These are phyloP conservation scores for Trypanosoma grayi DNA, from an alignment of 208 protist genomes.

Conservation along the genomic window DNA sequence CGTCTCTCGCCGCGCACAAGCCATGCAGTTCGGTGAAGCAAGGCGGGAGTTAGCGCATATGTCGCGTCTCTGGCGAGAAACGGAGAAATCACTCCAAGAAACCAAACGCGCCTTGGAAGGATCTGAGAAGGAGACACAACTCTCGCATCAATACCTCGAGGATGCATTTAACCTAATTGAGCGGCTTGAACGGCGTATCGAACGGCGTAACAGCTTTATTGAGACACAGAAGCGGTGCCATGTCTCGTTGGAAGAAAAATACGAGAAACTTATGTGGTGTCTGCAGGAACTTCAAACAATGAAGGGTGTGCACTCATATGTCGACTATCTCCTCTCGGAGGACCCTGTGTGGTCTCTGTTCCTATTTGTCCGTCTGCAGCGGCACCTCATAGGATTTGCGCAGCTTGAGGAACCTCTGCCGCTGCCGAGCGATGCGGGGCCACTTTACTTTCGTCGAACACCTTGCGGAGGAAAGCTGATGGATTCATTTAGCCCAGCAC, in stretches of 20 bases:
- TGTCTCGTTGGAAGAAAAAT: constrained; percentile 80
- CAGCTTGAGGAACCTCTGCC: constrained; percentile 13
- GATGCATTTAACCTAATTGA: constrained; percentile 86
- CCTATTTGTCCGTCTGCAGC: constrained; percentile 60
- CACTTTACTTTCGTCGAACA: constrained; percentile 40
- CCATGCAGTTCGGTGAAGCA: constrained; percentile 42
- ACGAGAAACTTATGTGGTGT: constrained; percentile 88
- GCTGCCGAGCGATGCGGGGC: neutral
- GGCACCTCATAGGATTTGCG: constrained; percentile 46
- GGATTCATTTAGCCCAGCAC: constrained; percentile 38
- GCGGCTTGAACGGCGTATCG: constrained; percentile 76
- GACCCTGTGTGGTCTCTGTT: constrained; percentile 66
- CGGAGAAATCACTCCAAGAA: constrained; percentile 81
- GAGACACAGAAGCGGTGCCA: constrained; percentile 38
- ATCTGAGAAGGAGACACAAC: constrained; percentile 66
- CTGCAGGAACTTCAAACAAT: constrained; percentile 68
- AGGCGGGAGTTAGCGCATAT: constrained; percentile 59
- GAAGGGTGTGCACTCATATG: constrained; percentile 68
- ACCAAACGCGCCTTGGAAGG: constrained; percentile 70
- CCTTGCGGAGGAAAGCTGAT: constrained; percentile 40
- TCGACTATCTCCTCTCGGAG: constrained; percentile 60
- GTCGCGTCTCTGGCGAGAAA: constrained; percentile 80
- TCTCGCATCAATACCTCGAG: constrained; percentile 70
- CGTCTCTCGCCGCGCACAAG: constrained; percentile 21
- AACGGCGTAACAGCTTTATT: constrained; percentile 68